Evolutionary conservation across 129 eudicot genomes (phyloP).

Genomic region (Ambrosia artemisiifolia): DNA sequence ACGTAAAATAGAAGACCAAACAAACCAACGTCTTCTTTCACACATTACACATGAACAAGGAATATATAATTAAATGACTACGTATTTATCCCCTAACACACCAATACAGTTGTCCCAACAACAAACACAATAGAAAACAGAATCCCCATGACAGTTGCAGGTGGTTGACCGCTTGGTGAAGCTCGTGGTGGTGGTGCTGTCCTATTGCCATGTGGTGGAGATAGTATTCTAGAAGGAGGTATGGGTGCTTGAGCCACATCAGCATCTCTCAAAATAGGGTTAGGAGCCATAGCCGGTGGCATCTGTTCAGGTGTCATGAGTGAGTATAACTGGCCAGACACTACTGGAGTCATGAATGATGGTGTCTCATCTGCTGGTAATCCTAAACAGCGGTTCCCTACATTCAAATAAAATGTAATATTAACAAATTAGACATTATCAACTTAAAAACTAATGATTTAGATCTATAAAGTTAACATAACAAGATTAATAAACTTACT

Average conservation of each 20-base stretch:
- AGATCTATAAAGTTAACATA: neutral
- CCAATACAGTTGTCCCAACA: conserved; percentile 31
- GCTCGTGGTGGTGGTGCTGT: conserved; percentile 37
- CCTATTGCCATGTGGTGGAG: conserved; percentile 33
- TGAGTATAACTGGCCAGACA: conserved; percentile 28
- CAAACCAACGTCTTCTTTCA: no score
- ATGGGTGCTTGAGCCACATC: conserved; percentile 65
- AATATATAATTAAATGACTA: no score
- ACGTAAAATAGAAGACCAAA: no score
- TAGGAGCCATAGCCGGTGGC: conserved; percentile 77
- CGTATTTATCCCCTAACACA: conserved; percentile 20
- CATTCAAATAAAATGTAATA: neutral
- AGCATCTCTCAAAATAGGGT: conserved; percentile 41
- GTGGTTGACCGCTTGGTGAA: conserved; percentile 45
- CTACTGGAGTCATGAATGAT: conserved; percentile 43
- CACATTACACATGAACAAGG: no score
- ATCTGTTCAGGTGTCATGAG: conserved; percentile 21
- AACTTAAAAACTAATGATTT: neutral
- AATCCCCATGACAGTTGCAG: conserved; percentile 23
- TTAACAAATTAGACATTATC: neutral
- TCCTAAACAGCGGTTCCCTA: conserved; percentile 71
- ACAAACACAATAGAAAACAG: conserved; percentile 26
- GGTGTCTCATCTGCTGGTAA: conserved; percentile 39
- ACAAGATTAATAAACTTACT: conserved; percentile 36
- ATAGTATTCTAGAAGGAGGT: conserved; percentile 36